Conservation (phyloP, 169 alveolate genomes). For the Miamiensis avidus region DNA sequence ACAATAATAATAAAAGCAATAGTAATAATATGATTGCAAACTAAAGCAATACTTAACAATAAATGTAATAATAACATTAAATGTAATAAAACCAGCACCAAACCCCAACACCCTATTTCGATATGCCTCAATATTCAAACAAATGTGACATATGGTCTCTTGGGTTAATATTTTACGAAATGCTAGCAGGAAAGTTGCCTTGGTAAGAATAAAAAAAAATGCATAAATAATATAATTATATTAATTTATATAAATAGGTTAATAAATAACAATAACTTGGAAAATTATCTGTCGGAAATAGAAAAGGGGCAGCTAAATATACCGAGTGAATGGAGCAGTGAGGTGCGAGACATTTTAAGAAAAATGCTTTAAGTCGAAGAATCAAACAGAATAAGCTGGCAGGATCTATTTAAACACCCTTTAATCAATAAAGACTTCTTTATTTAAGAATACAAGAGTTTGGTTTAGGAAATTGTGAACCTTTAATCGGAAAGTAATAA, state of each 20-base stretch:
- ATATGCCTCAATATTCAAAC: neutral
- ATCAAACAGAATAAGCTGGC: neutral
- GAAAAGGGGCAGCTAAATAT: too few species aligned
- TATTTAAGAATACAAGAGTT: neutral
- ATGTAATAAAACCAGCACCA: neutral
- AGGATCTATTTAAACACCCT: neutral
- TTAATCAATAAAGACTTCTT: too few species aligned
- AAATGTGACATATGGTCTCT: neutral
- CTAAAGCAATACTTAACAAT: too few species aligned
- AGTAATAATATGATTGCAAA: too few species aligned
- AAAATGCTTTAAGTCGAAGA: neutral
- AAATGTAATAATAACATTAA: too few species aligned
- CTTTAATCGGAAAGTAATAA: too few species aligned
- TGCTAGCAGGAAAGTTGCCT: neutral
- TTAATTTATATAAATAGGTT: neutral
- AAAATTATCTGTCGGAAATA: neutral
- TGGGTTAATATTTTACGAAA: neutral
- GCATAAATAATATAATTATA: too few species aligned
- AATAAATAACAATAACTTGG: neutral
- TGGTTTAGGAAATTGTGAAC: too few species aligned
- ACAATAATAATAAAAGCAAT: too few species aligned
- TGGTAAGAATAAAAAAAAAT: neutral
- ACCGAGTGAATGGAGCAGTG: neutral
- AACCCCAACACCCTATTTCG: neutral
- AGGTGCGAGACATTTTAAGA: neutral